Percentiles rank a stretch among this genome's conserved stretches.
Conservation (phyloP, 1,284 basidiomycete genomes). For the Porodaedalea pini region DNA sequence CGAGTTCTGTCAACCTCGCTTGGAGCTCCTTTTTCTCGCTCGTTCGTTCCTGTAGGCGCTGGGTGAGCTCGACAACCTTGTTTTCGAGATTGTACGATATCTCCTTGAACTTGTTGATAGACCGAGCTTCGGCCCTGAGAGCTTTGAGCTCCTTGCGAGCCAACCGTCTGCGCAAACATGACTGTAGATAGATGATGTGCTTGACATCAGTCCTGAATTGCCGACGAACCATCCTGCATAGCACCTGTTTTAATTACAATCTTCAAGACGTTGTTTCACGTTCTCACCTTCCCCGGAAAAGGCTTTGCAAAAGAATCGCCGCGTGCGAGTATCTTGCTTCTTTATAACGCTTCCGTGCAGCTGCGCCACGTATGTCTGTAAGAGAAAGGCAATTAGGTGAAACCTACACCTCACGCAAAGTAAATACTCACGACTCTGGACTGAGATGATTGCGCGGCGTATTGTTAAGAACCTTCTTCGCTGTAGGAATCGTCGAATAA, state of each 20-base stretch:
- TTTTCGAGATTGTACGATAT: constrained; percentile 98
- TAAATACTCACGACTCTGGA: constrained; percentile 80
- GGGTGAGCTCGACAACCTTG: constrained; percentile 99
- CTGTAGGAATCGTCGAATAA: constrained; percentile 70
- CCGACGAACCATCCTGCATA: constrained; percentile 60
- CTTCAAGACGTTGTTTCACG: neutral
- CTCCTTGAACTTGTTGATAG: constrained; percentile 98
- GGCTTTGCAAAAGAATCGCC: constrained; percentile 75
- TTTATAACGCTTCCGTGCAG: constrained; percentile 65
- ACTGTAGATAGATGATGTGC: constrained; percentile 85
- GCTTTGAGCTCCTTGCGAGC: constrained; percentile 84
- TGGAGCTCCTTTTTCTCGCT: constrained; percentile 90
- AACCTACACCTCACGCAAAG: neutral
- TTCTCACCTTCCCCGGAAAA: constrained; percentile 79
- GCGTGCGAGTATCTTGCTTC: constrained; percentile 63
- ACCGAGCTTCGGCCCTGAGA: constrained; percentile 89
- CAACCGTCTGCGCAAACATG: constrained; percentile 84
- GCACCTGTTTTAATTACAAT: neutral
- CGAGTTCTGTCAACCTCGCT: constrained; percentile 70
- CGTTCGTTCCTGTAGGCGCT: constrained; percentile 88
- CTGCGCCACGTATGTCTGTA: constrained; percentile 76
- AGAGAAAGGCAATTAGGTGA: constrained; percentile 14
- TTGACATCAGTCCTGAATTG: constrained; percentile 63
- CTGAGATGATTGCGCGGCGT: constrained; percentile 59
- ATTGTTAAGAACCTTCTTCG: constrained; percentile 67